A percentile compares a stretch with the other conserved stretches of the same genome.
These are phyloP conservation scores for Mycena vitilis DNA, from an alignment of 768 basidiomycete genomes.

Conservation along the genomic window DNA sequence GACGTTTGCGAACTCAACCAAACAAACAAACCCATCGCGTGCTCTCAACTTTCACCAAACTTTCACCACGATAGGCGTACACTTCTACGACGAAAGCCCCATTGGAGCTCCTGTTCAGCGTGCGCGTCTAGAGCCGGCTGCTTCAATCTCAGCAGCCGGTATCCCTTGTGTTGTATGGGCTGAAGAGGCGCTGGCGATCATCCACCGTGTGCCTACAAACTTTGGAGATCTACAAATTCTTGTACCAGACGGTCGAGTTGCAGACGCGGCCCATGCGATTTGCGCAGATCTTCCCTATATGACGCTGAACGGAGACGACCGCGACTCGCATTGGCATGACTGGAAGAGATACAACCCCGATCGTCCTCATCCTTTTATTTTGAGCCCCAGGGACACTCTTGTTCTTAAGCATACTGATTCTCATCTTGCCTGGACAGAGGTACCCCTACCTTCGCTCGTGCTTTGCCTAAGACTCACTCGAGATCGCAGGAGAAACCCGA, in stretches of 20 bases:
- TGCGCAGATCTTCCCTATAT: slow-evolving; percentile 20
- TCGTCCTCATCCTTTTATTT: slow-evolving; percentile 25
- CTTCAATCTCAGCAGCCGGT: slow-evolving; percentile 7
- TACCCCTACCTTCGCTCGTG: background rate
- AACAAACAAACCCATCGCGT: background rate
- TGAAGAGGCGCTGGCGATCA: slow-evolving; percentile 36
- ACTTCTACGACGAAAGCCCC: slow-evolving; percentile 33
- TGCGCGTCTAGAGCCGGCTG: slow-evolving; percentile 16
- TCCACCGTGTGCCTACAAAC: slow-evolving; percentile 32
- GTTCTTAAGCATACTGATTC: slow-evolving; percentile 22
- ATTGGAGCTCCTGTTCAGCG: background rate
- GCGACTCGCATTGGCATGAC: slow-evolving; percentile 21
- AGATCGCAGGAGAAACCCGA: background rate
- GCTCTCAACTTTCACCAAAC: too few species aligned
- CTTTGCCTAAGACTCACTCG: background rate
- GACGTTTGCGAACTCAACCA: background rate
- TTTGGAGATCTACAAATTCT: slow-evolving; percentile 35
- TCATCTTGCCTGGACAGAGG: background rate
- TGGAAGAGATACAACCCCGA: background rate
- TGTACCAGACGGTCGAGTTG: slow-evolving; percentile 27
- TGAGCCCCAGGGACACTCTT: slow-evolving; percentile 9
- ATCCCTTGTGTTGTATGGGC: slow-evolving; percentile 35
- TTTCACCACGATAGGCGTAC: slow-evolving; percentile 17
- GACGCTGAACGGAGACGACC: slow-evolving; percentile 1
- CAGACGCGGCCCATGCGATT: slow-evolving; percentile 16